Conservation (phyloP, 106 monocot genomes). For the Amphibolis antarctica region DNA sequence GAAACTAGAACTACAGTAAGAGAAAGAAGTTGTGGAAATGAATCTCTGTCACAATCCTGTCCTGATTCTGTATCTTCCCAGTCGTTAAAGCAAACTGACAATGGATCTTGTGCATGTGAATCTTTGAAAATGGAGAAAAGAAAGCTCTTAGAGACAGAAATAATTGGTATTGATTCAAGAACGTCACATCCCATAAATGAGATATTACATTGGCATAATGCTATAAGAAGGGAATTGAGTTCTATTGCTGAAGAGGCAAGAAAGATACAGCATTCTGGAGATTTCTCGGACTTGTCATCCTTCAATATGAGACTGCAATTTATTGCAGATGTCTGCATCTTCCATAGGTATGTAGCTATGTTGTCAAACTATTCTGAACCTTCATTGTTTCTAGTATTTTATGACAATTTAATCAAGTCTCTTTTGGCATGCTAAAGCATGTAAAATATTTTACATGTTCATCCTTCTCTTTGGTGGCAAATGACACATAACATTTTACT, state of each 20-base stretch:
- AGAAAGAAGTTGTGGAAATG: neutral
- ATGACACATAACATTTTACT: neutral
- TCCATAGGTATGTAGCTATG: slow-evolving; percentile 52
- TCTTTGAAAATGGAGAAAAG: slow-evolving; percentile 49
- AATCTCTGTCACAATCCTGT: slow-evolving; percentile 1
- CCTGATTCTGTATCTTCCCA: slow-evolving; percentile 10
- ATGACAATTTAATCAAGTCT: neutral
- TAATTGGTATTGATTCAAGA: slow-evolving; percentile 9
- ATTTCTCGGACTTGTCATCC: slow-evolving; percentile 60
- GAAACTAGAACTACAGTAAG: slow-evolving; percentile 30
- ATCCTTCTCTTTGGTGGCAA: no score
- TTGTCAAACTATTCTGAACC: neutral
- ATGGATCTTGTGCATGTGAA: slow-evolving; percentile 20
- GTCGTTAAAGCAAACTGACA: slow-evolving; percentile 11
- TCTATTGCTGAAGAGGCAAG: slow-evolving; percentile 80
- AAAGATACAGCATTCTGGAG: slow-evolving; percentile 77
- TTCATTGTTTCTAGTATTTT: neutral
- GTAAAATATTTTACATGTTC: no score
- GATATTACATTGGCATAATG: slow-evolving; percentile 94
- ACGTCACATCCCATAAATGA: slow-evolving; percentile 73
- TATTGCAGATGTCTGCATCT: slow-evolving; percentile 95
- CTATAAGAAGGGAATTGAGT: slow-evolving; percentile 72
- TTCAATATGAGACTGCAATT: slow-evolving; percentile 90
- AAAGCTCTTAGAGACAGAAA: slow-evolving; percentile 35
- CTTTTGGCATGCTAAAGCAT: neutral